Evolutionary conservation across 2,329 filamentous ascomycete species (phyloP).

Genomic region (Xylariaceae sp.): DNA sequence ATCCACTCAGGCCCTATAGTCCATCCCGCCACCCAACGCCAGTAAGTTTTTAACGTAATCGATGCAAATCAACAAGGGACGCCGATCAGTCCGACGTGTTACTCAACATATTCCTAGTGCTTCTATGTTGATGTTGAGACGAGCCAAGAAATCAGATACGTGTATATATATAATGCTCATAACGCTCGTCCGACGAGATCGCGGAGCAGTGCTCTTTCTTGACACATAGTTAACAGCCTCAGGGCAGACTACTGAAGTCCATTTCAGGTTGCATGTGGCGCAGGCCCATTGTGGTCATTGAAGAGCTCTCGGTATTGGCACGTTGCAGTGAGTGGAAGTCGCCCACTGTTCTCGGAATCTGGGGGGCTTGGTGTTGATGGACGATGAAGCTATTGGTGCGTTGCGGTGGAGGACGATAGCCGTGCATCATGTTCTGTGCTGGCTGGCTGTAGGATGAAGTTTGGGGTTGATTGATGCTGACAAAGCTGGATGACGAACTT

Average conservation of each 20-base stretch:
- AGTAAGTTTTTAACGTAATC: too few relatives aligned
- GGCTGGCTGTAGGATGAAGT: slow-evolving; percentile 28
- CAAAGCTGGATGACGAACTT: slow-evolving; percentile 32
- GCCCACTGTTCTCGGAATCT: slow-evolving; percentile 42
- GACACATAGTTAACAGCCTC: slow-evolving; percentile 13
- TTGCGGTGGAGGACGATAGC: slow-evolving; percentile 35
- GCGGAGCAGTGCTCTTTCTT: neutral
- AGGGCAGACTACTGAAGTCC: slow-evolving; percentile 40
- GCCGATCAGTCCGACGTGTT: too few relatives aligned
- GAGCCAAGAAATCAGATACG: neutral
- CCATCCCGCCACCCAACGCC: too few relatives aligned
- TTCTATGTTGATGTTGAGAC: neutral
- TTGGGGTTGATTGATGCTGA: slow-evolving; percentile 31
- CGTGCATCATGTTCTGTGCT: slow-evolving; percentile 29
- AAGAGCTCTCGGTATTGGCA: slow-evolving; percentile 39
- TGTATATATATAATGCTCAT: slow-evolving; percentile 14
- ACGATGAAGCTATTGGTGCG: slow-evolving; percentile 41
- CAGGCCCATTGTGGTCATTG: slow-evolving; percentile 36
- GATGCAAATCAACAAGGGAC: too few relatives aligned
- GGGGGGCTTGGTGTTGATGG: slow-evolving; percentile 30
- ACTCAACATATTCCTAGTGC: neutral
- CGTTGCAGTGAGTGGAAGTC: slow-evolving; percentile 52
- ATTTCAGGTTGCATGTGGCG: slow-evolving; percentile 38
- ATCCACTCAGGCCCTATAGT: too few relatives aligned
- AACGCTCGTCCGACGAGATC: neutral